Conservation (phyloP, 2,329 filamentous ascomycete species). For the Pseudohalonectria lignicola region DNA sequence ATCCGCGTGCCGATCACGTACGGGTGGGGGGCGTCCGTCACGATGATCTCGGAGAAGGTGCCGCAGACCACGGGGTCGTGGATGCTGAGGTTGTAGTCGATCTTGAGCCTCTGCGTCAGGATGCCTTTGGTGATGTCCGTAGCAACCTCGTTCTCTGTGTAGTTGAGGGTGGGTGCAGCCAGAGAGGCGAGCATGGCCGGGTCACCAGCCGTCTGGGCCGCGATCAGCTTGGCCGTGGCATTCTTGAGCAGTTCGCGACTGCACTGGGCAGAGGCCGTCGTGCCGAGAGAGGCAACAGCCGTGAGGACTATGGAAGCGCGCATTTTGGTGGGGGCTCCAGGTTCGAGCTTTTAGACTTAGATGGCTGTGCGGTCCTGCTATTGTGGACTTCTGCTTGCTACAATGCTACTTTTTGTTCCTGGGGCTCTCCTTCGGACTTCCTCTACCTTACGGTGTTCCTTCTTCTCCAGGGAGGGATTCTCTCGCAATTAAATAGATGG, state of each 20-base stretch:
- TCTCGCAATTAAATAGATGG: no score
- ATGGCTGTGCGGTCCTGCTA: no score
- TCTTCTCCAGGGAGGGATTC: no score
- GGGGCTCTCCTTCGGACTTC: no score
- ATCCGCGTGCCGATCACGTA: conserved; percentile 8
- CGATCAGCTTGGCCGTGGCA: conserved; percentile 6
- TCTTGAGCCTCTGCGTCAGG: conserved; percentile 3
- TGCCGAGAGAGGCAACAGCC: not conserved
- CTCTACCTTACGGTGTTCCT: no score
- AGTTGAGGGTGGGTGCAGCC: not conserved
- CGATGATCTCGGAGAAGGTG: conserved; percentile 7
- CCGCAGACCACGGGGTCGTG: conserved; percentile 6
- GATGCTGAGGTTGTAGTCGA: conserved; percentile 5
- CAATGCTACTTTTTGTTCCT: no score
- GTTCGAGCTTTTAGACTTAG: no score
- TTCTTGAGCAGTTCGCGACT: conserved; percentile 7
- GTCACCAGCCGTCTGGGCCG: conserved; percentile 8
- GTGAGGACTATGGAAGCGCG: not conserved
- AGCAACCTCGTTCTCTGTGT: conserved; percentile 5
- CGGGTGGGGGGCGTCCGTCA: conserved; percentile 1
- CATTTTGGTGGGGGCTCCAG: no score
- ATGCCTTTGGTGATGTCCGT: conserved; percentile 6
- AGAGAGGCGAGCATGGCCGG: conserved; percentile 2
- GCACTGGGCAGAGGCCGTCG: conserved; percentile 5
- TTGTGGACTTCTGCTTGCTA: no score